A percentile compares a stretch with the other conserved stretches of the same genome.
Evolutionary conservation across 257 asterid genomes (phyloP).

Genomic region (Nyctanthes arbortristis): DNA sequence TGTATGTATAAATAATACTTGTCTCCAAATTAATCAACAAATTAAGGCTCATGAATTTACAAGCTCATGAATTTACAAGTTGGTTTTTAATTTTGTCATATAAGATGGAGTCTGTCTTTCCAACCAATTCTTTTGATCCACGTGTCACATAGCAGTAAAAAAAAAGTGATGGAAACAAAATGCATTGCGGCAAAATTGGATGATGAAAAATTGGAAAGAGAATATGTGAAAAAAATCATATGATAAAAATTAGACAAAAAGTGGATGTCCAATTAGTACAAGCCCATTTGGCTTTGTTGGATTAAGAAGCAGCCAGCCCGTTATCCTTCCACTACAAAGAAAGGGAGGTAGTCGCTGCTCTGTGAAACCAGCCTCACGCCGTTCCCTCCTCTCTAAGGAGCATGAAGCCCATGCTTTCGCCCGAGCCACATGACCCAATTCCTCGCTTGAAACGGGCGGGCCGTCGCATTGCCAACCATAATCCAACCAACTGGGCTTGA

Average conservation of each 20-base stretch:
- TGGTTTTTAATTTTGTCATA: no score
- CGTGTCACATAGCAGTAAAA: no score
- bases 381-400: background rate
- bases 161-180: no score
- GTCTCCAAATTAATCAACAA: no score
- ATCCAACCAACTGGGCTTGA: background rate
- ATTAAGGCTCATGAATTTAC: no score
- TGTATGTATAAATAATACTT: no score
- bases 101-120: no score
- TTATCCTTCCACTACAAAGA: constrained; percentile 9
- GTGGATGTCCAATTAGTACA: background rate
- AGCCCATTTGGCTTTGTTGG: background rate
- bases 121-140: no score
- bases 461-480: background rate
- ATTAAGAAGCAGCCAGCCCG: background rate
- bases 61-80: no score
- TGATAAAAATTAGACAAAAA: background rate
- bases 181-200: no score
- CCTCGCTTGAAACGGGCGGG: background rate
- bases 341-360: constrained; percentile 9
- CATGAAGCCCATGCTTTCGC: background rate
- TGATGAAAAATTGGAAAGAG: no score
- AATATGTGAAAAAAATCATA: no score
- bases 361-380: constrained; percentile 19
- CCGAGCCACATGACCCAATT: background rate